A percentile compares a stretch with the other conserved stretches of the same genome.
These are phyloP conservation scores for Metschnikowia baotianmanensis DNA, from an alignment of 805 yeast genomes.

Conservation along the genomic window DNA sequence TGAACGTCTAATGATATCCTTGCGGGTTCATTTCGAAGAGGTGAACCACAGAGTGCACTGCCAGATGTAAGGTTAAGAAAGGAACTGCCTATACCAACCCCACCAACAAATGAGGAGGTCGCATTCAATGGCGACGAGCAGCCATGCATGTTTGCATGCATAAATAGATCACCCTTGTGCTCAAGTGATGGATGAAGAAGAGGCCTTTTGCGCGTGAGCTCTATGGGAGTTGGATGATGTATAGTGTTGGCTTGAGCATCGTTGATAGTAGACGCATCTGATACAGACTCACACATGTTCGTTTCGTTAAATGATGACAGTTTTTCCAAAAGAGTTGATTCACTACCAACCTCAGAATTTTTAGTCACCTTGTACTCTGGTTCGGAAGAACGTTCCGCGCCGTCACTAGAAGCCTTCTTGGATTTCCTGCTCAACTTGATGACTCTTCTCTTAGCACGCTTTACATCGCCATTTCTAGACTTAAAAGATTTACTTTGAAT, in stretches of 20 bases:
- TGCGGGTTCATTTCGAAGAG: slow-evolving; percentile 21
- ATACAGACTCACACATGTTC: slow-evolving; percentile 3
- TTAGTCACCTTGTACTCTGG: background rate
- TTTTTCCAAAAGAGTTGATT: background rate
- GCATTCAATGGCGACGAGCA: slow-evolving; percentile 19
- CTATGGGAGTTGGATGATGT: slow-evolving; percentile 18
- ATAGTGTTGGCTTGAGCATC: slow-evolving; percentile 4
- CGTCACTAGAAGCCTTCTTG: background rate
- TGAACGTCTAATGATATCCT: slow-evolving; percentile 3
- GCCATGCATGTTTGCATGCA: slow-evolving; percentile 3
- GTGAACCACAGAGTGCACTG: slow-evolving; percentile 27
- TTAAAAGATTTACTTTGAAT: slow-evolving; percentile 46
- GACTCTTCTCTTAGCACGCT: slow-evolving; percentile 43
- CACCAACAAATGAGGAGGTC: slow-evolving; percentile 26
- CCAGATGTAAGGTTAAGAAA: slow-evolving; percentile 31
- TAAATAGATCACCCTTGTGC: slow-evolving; percentile 4
- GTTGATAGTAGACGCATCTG: slow-evolving; percentile 11
- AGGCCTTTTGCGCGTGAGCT: slow-evolving; percentile 9
- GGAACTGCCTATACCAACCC: slow-evolving; percentile 41
- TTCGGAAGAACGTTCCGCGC: background rate
- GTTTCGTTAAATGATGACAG: background rate
- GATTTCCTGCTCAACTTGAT: slow-evolving; percentile 29
- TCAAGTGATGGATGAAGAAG: slow-evolving; percentile 9
- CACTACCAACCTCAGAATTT: background rate
- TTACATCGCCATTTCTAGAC: slow-evolving; percentile 23